A percentile compares a stretch with the other conserved stretches of the same genome.
These are phyloP conservation scores for Parietaria judaica DNA, from an alignment of 306 rosid species.

Conservation along the genomic window DNA sequence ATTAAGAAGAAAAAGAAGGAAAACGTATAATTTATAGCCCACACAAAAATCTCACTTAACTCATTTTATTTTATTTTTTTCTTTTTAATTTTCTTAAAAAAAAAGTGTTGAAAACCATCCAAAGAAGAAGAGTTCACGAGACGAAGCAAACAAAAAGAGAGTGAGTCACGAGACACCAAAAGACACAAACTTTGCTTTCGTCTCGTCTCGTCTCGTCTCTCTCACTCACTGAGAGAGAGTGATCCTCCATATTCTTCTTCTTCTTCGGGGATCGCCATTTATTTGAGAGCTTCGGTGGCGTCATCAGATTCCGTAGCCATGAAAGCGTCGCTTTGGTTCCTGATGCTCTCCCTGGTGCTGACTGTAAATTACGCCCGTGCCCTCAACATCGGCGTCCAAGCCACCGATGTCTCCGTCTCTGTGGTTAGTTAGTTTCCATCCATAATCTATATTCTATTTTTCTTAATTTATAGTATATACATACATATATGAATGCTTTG, in stretches of 20 bases:
- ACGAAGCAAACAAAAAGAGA: background rate
- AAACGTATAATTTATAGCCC: too few species aligned
- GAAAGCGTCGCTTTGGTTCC: background rate
- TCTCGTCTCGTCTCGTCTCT: background rate
- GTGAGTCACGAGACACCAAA: slow-evolving; percentile 6
- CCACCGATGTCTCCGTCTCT: slow-evolving; percentile 44
- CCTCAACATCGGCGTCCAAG: slow-evolving; percentile 70
- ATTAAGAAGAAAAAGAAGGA: too few species aligned
- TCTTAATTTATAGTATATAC: slow-evolving; percentile 1
- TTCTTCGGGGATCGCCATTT: background rate
- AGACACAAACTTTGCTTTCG: background rate
- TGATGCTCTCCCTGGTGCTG: slow-evolving; percentile 12
- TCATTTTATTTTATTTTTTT: too few species aligned
- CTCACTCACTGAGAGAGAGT: background rate
- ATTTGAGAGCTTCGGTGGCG: slow-evolving; percentile 20
- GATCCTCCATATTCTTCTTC: background rate
- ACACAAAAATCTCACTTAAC: too few species aligned
- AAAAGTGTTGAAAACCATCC: too few species aligned
- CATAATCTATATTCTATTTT: background rate
- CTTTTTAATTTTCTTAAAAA: too few species aligned
- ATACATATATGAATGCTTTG: background rate
- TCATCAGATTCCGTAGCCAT: background rate
- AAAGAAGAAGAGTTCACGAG: too few species aligned
- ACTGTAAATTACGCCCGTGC: slow-evolving; percentile 26
- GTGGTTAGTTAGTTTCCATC: slow-evolving; percentile 32